Evolutionary conservation across 352 stramenopile species (phyloP).

Genomic region (Albugo laibachii): DNA sequence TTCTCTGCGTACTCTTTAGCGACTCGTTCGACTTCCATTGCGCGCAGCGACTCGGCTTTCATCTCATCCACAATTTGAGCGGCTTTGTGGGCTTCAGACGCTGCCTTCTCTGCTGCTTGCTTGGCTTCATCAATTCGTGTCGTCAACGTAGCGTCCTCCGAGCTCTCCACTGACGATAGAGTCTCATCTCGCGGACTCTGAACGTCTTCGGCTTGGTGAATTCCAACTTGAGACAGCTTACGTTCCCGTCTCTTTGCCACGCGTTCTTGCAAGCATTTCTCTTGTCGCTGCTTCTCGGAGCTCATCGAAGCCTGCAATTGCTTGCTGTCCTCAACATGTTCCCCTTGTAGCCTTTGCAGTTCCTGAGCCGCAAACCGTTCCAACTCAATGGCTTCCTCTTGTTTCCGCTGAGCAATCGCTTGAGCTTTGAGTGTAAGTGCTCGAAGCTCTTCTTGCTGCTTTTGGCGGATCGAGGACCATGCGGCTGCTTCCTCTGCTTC

Average conservation of each 20-base stretch:
- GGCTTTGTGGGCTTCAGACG: slow-evolving; percentile 17
- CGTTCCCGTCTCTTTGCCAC: slow-evolving; percentile 22
- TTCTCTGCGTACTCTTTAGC: slow-evolving; percentile 44
- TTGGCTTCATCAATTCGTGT: slow-evolving; percentile 3
- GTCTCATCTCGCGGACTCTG: neutral
- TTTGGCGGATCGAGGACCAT: neutral
- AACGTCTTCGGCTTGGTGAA: slow-evolving; percentile 1
- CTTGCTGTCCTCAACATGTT: slow-evolving; percentile 14
- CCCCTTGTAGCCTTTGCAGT: slow-evolving; percentile 4
- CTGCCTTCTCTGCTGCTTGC: slow-evolving; percentile 7
- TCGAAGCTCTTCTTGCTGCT: neutral
- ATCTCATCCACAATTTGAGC: slow-evolving; percentile 4
- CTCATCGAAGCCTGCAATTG: slow-evolving; percentile 12
- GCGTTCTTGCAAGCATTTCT: slow-evolving; percentile 25
- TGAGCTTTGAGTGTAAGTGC: neutral
- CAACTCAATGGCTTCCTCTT: neutral
- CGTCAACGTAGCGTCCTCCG: neutral
- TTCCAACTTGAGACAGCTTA: slow-evolving; percentile 1
- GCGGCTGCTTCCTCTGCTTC: neutral
- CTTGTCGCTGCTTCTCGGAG: slow-evolving; percentile 23
- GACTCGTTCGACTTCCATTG: slow-evolving; percentile 33
- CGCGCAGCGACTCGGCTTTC: slow-evolving; percentile 14
- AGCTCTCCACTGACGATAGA: neutral
- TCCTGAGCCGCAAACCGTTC: neutral
- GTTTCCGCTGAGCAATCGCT: neutral